phyloP scores from a whole-genome alignment of 805 yeast species.

The Pichia thaimueangensis region DNA sequence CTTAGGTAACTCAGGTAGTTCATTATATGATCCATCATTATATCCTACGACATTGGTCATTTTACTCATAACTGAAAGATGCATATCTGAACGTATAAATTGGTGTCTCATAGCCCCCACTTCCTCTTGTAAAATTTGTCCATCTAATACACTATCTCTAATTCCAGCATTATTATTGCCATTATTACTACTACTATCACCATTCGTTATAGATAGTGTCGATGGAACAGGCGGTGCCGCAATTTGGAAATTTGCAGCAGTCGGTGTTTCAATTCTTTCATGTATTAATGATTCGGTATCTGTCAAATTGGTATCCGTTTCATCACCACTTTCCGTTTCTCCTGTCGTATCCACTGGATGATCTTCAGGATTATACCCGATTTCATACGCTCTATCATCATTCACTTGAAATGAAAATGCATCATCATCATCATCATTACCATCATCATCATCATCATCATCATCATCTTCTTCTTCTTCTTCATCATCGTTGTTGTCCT shows the following conservation, averaged over 20 bases:
- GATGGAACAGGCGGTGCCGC: neutral
- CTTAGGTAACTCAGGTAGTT: slow-evolving; percentile 4
- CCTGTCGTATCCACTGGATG: neutral
- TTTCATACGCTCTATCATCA: slow-evolving; percentile 19
- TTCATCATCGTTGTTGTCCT: slow-evolving; percentile 14
- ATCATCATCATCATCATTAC: slow-evolving; percentile 16
- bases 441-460: no score
- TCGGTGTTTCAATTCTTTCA: neutral
- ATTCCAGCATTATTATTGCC: neutral
- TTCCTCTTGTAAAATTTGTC: slow-evolving; percentile 2
- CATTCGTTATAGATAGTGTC: neutral
- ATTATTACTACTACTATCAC: neutral
- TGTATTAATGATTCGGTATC: slow-evolving; percentile 2
- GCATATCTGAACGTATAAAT: slow-evolving; percentile 18
- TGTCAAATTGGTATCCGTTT: slow-evolving; percentile 2
- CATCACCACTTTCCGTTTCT: neutral
- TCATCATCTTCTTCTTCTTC: slow-evolving; percentile 7
- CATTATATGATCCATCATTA: slow-evolving; percentile 22
- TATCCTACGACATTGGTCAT: slow-evolving; percentile 4
- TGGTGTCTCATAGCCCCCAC: slow-evolving; percentile 18
- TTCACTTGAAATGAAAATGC: slow-evolving; percentile 19
- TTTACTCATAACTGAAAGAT: slow-evolving; percentile 8
- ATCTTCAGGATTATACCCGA: slow-evolving; percentile 9
- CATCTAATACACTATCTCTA: slow-evolving; percentile 2
- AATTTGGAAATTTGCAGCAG: neutral